Evolutionary conservation across 306 rosid genomes (phyloP), one percentile per base, ranked within the genome.

Genomic region (Dryas octopetala): DNA sequence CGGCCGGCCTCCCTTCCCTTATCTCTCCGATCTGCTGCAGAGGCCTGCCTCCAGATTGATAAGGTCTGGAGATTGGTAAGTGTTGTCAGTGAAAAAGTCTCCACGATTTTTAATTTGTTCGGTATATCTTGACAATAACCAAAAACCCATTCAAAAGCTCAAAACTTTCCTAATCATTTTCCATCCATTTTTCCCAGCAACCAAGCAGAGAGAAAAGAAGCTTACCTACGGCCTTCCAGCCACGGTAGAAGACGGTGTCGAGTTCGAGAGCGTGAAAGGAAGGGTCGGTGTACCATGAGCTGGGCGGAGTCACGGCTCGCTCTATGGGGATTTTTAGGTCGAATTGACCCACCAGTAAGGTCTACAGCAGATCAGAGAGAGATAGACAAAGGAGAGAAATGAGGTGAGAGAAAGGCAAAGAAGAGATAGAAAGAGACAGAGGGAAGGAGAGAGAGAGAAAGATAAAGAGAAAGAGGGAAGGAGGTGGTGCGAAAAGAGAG

Each of bases 161-260:
- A 78, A 66, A 48, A 77, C 46, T n/a, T 9, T 23, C 48, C 2
- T n/a, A 77, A 32, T 67, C n/a, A 68, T 26, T 15, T 46, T 61
- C 43, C n/a, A 28, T 5, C 16, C 17, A 4, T 12, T 61, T 32
- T 60, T 28, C 45, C 23, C 66, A 61, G 45, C 8, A 13, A 32
- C 66, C 51, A 40, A 45, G 15, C 9, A 68, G 53, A 6, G 6
- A 23, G 23, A 23, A 23, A 23, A 77, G 66, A 28, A 75, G 78
- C 93, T 82, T 67, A 93, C 98, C 97, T 61, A 90, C 93, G 62
- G 81, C 91, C 80, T 87, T 91, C 98, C 98, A 94, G 74, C 94
- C 96, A 51, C 77, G 79, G 80, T 88, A 87, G 84, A 91, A 91
- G 71, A 94, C 55, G 48, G 92, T 89, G 45, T 86, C 61, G 76